These are phyloP conservation scores for Brassica nigra DNA, from an alignment of 345 rosid genomes.

Conservation along the genomic window DNA sequence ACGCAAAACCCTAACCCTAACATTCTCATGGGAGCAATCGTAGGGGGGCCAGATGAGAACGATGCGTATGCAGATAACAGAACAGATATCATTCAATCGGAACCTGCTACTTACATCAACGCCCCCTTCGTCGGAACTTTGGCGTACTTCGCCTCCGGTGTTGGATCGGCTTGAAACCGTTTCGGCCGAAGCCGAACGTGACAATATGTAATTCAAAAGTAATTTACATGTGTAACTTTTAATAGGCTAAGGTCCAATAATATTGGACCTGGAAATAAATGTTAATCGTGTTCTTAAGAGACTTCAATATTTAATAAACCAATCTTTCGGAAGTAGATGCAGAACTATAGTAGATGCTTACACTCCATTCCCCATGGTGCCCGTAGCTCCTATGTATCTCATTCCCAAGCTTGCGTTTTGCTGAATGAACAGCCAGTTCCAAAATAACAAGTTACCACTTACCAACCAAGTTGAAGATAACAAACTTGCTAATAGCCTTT, in stretches of 20 bases:
- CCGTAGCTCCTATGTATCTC: conserved; percentile 48
- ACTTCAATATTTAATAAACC: no score
- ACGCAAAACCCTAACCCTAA: conserved; percentile 73
- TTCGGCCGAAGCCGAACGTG: neutral
- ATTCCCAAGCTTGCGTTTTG: conserved; percentile 44
- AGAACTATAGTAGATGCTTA: no score
- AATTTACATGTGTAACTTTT: no score
- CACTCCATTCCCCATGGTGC: conserved; percentile 46
- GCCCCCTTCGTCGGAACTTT: conserved; percentile 80
- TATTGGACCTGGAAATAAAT: no score
- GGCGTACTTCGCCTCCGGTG: conserved; percentile 62
- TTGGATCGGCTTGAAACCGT: conserved; percentile 9
- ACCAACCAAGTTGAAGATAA: neutral
- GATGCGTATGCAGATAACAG: conserved; percentile 73
- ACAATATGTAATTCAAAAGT: neutral
- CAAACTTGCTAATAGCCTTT: neutral
- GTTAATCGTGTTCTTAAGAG: no score
- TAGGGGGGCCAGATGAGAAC: conserved; percentile 78
- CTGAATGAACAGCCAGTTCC: conserved; percentile 40
- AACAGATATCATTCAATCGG: conserved; percentile 64
- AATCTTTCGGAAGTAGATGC: no score
- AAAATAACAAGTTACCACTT: neutral
- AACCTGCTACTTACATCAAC: conserved; percentile 84
- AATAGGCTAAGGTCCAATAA: no score
- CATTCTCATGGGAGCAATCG: conserved; percentile 71